Evolutionary conservation across 2,329 filamentous ascomycete species (phyloP).

Genomic region (Aspergillus fijiensis): DNA sequence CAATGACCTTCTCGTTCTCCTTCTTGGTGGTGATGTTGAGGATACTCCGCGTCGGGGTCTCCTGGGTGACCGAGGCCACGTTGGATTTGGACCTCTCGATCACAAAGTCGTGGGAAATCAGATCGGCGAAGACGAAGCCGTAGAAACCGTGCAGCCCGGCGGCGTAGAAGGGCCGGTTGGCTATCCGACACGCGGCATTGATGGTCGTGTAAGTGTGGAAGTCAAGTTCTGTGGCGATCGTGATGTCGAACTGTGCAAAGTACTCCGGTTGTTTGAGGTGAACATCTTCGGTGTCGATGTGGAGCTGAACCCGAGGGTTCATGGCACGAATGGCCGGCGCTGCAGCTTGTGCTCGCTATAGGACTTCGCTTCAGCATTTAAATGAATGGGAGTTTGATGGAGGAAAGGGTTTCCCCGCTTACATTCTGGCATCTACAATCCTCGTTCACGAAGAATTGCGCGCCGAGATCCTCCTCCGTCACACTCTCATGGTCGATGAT

Average conservation of each 20-base stretch:
- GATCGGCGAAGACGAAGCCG: slow-evolving; percentile 90
- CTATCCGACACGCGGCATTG: slow-evolving; percentile 81
- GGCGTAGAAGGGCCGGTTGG: slow-evolving; percentile 81
- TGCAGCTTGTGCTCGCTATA: slow-evolving; percentile 73
- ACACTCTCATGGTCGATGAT: slow-evolving; percentile 77
- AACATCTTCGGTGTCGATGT: slow-evolving; percentile 67
- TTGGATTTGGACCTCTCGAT: slow-evolving; percentile 85
- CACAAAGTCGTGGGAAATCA: slow-evolving; percentile 86
- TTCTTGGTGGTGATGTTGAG: slow-evolving; percentile 68
- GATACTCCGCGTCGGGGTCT: slow-evolving; percentile 76
- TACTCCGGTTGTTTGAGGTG: slow-evolving; percentile 68
- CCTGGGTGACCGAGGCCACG: slow-evolving; percentile 59
- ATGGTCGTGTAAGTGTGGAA: slow-evolving; percentile 72
- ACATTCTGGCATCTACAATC: slow-evolving; percentile 72
- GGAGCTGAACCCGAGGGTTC: slow-evolving; percentile 82
- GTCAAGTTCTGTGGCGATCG: slow-evolving; percentile 86
- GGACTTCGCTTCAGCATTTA: slow-evolving; percentile 8
- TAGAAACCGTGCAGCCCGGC: slow-evolving; percentile 85
- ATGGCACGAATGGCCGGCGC: slow-evolving; percentile 75
- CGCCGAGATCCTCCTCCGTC: slow-evolving; percentile 74
- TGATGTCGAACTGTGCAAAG: slow-evolving; percentile 76
- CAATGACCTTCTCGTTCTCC: slow-evolving; percentile 69
- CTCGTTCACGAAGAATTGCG: slow-evolving; percentile 78
- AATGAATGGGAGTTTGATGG: background rate
- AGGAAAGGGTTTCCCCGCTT: slow-evolving; percentile 19